phyloP scores from a whole-genome alignment of 208 protist genomes.

The Trypanosoma vivax region DNA sequence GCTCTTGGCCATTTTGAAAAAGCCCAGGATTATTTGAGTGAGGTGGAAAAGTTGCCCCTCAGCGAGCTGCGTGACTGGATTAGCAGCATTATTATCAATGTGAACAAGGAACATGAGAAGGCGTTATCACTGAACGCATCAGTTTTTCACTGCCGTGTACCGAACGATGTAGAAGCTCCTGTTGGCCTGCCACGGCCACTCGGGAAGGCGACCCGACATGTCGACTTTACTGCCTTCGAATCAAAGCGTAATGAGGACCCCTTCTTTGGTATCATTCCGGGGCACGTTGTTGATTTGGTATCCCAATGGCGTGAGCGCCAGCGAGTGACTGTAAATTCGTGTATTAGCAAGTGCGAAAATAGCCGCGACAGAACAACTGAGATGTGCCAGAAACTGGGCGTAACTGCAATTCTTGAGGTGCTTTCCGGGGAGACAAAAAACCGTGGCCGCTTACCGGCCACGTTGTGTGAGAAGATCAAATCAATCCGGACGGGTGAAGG shows the following conservation, averaged over 20 bases:
- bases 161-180: slow-evolving; percentile 52
- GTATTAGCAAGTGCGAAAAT: slow-evolving; percentile 25
- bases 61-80: slow-evolving; percentile 42
- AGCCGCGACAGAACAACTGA: slow-evolving; percentile 28
- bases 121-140: slow-evolving; percentile 66
- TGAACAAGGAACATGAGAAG: slow-evolving; percentile 47
- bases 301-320: slow-evolving; percentile 55
- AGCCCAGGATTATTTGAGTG: slow-evolving; percentile 43
- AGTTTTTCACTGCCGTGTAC: slow-evolving; percentile 72
- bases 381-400: slow-evolving; percentile 47
- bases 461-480: slow-evolving; percentile 50
- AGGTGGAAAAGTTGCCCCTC: slow-evolving; percentile 47
- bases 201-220: slow-evolving; percentile 47
- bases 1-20: slow-evolving; percentile 67
- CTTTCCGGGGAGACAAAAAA: slow-evolving; percentile 44
- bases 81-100: slow-evolving; percentile 55
- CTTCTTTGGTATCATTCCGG: slow-evolving; percentile 83
- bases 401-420: slow-evolving; percentile 48
- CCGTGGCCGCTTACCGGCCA: slow-evolving; percentile 50
- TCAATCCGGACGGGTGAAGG: slow-evolving; percentile 38
- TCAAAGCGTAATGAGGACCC: slow-evolving; percentile 66
- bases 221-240: slow-evolving; percentile 43
- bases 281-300: slow-evolving; percentile 53
- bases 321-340: slow-evolving; percentile 39
- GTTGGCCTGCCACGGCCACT: slow-evolving; percentile 50